Evolutionary conservation across 1,284 basidiomycete species (phyloP), one percentile per base, ranked within the genome.

Genomic region (Sutorius eximius): DNA sequence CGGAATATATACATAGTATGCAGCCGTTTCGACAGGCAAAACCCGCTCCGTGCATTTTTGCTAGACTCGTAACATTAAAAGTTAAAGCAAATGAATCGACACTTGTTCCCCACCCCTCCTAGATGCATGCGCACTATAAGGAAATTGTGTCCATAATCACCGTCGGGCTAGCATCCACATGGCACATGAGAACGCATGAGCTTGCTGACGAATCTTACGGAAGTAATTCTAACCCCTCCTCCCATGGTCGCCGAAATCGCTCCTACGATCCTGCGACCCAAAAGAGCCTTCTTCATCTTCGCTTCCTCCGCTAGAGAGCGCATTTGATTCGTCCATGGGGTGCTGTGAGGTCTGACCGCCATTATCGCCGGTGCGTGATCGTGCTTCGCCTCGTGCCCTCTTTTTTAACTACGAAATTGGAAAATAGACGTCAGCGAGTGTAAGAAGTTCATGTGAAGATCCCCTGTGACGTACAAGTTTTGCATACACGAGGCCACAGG

Each of bases 401-500:
- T 75, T 75, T 59, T 73, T 73, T 9, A 73, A 54, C 71, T 73
- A 37, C 32, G n/a, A 45, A 53, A 53, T 51, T 45, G 54, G 52
- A 53, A 61, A 38, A 46, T 45, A 52, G 38, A 51, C 49, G 56
- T 65, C 53, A 63, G 52, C 57, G 37, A 57, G 45, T 40, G 51
- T 53, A 51, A 45, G 20, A 51, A 53, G 51, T 44, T 46, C 46
- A 65, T 52, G 57, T 52, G 52, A 63, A 57, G 53, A 60, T 52
- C 59, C 48, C 58, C 51, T 60, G 56, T 71, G 63, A 73, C 68
- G 67, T 71, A 83, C 82, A 61, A 83, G 69, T 71, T 82, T 83
- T 56, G 81, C 82, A 65, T 82, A 82, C 59, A 82, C 81, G 56
- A 82, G 74, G 49, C 81, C 81, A 65, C 81, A 82, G 22, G 81